Conservation (phyloP, 2,329 filamentous ascomycete species). For the Tothia fuscella region DNA sequence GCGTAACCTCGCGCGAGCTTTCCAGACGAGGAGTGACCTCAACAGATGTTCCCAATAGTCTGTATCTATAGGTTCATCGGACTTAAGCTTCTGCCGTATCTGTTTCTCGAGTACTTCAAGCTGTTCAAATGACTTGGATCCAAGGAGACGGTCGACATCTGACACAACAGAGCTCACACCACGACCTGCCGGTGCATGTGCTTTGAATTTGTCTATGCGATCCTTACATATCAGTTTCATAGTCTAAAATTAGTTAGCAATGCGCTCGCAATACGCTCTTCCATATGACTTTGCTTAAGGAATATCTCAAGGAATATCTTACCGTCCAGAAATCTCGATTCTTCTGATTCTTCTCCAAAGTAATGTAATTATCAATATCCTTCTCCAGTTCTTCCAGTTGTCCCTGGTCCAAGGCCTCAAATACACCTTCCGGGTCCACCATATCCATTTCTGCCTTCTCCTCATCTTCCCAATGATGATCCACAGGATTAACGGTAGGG, state of each 20-base stretch:
- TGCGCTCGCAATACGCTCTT: too few relatives aligned
- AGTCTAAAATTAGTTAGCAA: slow-evolving; percentile 38
- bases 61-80: slow-evolving; percentile 83
- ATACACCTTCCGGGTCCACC: slow-evolving; percentile 67
- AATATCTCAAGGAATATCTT: slow-evolving; percentile 15
- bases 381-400: slow-evolving; percentile 66
- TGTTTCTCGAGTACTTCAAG: slow-evolving; percentile 78
- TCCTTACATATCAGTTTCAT: slow-evolving; percentile 76
- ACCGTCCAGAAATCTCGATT: slow-evolving; percentile 84
- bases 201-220: slow-evolving; percentile 52
- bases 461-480: slow-evolving; percentile 53
- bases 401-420: slow-evolving; percentile 56
- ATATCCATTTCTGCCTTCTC: slow-evolving; percentile 66
- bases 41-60: slow-evolving; percentile 97
- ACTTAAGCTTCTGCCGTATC: slow-evolving; percentile 73
- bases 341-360: slow-evolving; percentile 62
- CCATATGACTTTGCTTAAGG: not conserved
- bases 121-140: slow-evolving; percentile 75
- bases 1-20: slow-evolving; percentile 75
- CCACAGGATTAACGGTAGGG: slow-evolving; percentile 57
- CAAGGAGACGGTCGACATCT: slow-evolving; percentile 79
- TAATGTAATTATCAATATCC: slow-evolving; percentile 69
- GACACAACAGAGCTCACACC: slow-evolving; percentile 71
- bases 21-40: slow-evolving; percentile 75
- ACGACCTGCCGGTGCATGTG: slow-evolving; percentile 52